Evolutionary conservation across 1,284 basidiomycete genomes (phyloP), one percentile per base, ranked within the genome.

Genomic region (Apiotrichum brassicae): DNA sequence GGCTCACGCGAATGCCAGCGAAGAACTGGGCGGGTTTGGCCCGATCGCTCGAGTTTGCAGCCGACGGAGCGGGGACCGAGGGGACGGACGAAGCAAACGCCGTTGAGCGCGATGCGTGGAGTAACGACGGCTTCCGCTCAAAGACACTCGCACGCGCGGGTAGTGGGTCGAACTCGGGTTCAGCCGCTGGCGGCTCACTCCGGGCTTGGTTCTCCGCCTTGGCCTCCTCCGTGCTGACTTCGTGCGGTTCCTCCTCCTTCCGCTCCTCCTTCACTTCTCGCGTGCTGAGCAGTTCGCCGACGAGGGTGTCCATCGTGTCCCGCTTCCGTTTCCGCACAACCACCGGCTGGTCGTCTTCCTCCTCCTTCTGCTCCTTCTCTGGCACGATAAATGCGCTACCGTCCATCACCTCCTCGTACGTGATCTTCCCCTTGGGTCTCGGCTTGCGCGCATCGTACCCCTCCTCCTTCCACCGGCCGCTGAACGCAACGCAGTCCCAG

Each of bases 401-500:
- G 42, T 62, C 59, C 11, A 64, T 45, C 14, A 67, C 62, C 22
- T 62, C 61, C 54, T 63, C 66, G 58, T 42, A 12, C 5, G 52
- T 47, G 4, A 65, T 60, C 36, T 51, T 55, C 2, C 53, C 64
- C 35, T 53, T 49, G 40, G 56, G 47, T 26, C 67, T 48, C 6
- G 63, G 51, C 38, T 66, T 68, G 32, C 63, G 56, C 20, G 67
- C 67, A 59, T 70, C 67, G 50, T 71, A 73, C 16, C 43, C 48
- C 24, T 68, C 67, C 52, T 72, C 70, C 50, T 60, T 65, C 57
- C 63, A 71, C 30, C 70, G 60, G 6, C 71, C 72, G 12, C 51
- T 48, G 44, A 62, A 72, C 12, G 54, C 64, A 9, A 70, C 59
- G 41, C 72, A 72, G 59, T 74, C 72, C 70, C 71, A 72, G n/a